Evolutionary conservation across 2,329 filamentous ascomycete genomes (phyloP).

Genomic region (Trichoderma koningii): DNA sequence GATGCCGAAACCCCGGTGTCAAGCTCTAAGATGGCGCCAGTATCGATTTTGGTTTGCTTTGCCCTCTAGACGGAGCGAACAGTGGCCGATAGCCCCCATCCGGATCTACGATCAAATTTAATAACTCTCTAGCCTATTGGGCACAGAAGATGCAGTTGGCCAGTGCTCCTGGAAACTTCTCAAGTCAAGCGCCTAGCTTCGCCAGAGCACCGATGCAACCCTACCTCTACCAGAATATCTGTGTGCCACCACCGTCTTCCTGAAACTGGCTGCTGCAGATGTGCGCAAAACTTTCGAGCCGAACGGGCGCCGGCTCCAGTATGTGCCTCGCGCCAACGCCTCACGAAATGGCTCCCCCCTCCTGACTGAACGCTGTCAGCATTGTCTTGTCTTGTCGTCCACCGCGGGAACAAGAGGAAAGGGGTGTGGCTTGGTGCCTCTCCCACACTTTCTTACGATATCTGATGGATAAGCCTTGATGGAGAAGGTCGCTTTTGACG

Average conservation of each 20-base stretch:
- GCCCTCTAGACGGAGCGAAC: not conserved
- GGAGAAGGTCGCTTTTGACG: not conserved
- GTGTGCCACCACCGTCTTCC: not conserved
- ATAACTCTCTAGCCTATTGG: conserved; percentile 8
- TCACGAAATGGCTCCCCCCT: not conserved
- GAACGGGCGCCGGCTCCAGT: conserved; percentile 1
- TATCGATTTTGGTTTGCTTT: not conserved
- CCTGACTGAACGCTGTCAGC: not conserved
- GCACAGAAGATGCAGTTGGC: conserved; percentile 17
- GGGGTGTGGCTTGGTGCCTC: not conserved
- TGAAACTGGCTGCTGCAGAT: not conserved
- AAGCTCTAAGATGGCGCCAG: not conserved
- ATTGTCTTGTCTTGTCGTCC: not conserved
- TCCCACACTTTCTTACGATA: not conserved
- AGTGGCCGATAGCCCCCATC: conserved; percentile 15
- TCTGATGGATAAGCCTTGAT: not conserved
- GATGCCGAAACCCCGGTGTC: conserved; percentile 1
- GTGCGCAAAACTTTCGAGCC: not conserved
- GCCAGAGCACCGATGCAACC: conserved; percentile 3
- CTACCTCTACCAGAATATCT: not conserved
- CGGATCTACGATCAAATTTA: conserved; percentile 24
- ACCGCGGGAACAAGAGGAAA: not conserved
- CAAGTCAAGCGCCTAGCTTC: conserved; percentile 4
- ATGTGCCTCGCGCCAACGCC: not conserved
- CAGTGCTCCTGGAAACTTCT: conserved; percentile 19